Base-by-base conservation (phyloP, 768 basidiomycete species). In the Megacollybia marginata region DNA sequence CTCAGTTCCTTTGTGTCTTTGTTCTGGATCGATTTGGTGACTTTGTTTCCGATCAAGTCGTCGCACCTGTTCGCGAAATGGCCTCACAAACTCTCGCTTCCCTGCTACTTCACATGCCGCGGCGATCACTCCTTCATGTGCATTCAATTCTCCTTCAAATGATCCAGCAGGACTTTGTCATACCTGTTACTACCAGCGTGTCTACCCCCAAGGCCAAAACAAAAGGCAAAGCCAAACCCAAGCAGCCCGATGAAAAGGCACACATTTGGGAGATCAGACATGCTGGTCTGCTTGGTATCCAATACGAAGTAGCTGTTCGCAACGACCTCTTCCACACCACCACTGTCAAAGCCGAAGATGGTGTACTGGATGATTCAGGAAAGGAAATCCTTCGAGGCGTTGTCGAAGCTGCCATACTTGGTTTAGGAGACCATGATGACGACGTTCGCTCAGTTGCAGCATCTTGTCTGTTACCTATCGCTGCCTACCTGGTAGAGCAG, bases 11-110 rank as follows among this genome's bases (percentile, higher is more conserved):
- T 2, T 87, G 85, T 57, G 82, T 98, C 9, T 88, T 98, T 54
- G 88, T 95, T 32, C 73, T 97, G 20, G 96, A 99, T 63, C 83
- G 96, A n/a, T 99, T 99, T 58, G 92, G 94, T 2, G 96, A 99
- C 66, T 99, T 94, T 61, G 83, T 96, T 33, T 89, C 92, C 0
- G 96, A 99, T 62, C 93, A 94, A 70, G 93, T 97, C 38, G 82
- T 98, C 10, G 96, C 96, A 10, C 96, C 96, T 38, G 95, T 99
- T 8, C 82, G 96, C 50, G 96, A 99, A 64, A 94, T 90, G 0
- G 92, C 92, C 8, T 92, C 92, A 10, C 95, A 98, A 64, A 92
- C 93, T 0, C 72, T 99, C 2, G 95, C 92, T 5, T 84, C 92
- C 9, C 76, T 96, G 16, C 76, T 98, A 38, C 68, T 93, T 18